These are phyloP conservation scores for Petunia axillaris DNA, from an alignment of 257 asterid genomes.

Conservation along the genomic window DNA sequence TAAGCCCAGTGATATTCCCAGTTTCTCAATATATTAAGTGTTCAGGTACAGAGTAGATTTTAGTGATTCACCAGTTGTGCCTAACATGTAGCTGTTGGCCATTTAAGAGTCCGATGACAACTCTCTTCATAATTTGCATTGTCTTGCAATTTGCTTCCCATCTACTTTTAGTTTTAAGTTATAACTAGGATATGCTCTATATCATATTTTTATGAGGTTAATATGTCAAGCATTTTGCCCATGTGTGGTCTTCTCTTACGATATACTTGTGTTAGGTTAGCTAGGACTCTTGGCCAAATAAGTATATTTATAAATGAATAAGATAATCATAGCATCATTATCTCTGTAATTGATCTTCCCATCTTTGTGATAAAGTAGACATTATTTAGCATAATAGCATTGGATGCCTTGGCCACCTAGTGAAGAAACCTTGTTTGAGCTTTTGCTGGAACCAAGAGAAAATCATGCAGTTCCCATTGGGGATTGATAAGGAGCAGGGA, in stretches of 20 bases:
- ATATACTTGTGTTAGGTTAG: constrained; percentile 1
- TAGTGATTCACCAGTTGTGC: not conserved
- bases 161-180: constrained; percentile 17
- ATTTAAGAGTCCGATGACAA: constrained; percentile 15
- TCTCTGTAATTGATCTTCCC: not conserved
- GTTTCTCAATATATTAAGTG: constrained; percentile 14
- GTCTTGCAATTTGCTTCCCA: not conserved
- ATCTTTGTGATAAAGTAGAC: too few relatives aligned
- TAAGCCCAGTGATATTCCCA: constrained; percentile 8
- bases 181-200: constrained; percentile 14
- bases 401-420: too few relatives aligned
- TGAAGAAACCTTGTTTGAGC: too few relatives aligned
- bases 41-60: constrained; percentile 3
- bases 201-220: constrained; percentile 13
- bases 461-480: not conserved
- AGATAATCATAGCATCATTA: not conserved
- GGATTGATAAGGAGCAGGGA: not conserved
- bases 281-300: not conserved
- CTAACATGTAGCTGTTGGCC: not conserved
- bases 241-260: constrained; percentile 10
- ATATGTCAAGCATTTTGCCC: constrained; percentile 15
- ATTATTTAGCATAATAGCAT: too few relatives aligned
- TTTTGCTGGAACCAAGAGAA: too few relatives aligned
- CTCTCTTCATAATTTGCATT: not conserved
- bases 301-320: not conserved